Percentiles rank a stretch among this genome's conserved stretches.
Evolutionary conservation across 305 asterid genomes (phyloP).

Genomic region (Fraxinus nigra): DNA sequence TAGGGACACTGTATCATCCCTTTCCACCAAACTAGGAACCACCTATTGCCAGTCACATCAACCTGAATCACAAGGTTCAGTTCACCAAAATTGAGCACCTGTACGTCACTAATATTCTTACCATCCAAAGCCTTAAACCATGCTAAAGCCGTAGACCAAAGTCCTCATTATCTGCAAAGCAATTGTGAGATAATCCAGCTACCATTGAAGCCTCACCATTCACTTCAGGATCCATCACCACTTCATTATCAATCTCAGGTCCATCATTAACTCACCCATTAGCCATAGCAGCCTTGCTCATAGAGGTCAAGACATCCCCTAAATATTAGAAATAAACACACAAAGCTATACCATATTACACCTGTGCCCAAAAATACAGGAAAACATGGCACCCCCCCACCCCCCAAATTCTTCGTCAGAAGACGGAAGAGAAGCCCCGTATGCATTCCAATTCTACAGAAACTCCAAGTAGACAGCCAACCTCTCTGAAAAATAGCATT

Average conservation of each 20-base stretch:
- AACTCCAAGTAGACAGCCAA: background rate
- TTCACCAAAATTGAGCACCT: background rate
- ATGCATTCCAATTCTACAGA: background rate
- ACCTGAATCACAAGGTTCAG: background rate
- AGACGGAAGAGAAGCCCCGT: background rate
- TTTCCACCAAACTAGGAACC: slow-evolving; percentile 1
- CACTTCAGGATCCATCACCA: background rate
- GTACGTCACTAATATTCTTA: background rate
- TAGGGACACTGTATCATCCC: background rate
- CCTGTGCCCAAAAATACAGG: background rate
- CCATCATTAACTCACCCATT: background rate
- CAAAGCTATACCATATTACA: background rate
- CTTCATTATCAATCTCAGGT: background rate
- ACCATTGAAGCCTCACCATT: background rate
- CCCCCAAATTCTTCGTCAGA: background rate
- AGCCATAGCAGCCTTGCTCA: background rate
- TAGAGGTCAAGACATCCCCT: background rate
- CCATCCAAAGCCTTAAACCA: background rate
- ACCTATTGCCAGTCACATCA: background rate
- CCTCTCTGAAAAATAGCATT: background rate
- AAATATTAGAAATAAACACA: background rate
- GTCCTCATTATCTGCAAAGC: background rate
- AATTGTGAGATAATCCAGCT: background rate
- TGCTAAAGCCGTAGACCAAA: background rate
- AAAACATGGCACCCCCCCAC: background rate